These are phyloP conservation scores for Rubia peregrina DNA, from an alignment of 305 asterid genomes.

Conservation along the genomic window DNA sequence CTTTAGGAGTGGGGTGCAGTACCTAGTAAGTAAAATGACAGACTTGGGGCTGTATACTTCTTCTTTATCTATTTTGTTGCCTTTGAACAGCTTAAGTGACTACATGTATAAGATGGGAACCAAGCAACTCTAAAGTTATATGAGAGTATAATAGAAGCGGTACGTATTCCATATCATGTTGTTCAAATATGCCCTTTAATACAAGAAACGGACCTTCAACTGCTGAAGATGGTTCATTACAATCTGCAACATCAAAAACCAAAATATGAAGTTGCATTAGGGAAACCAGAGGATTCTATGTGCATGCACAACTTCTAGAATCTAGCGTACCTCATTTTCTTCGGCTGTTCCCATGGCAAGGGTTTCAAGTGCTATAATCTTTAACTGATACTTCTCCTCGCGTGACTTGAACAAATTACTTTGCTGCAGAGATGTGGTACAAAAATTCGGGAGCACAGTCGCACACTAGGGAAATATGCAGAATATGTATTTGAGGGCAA, in stretches of 20 bases:
- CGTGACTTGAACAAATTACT: slow-evolving; percentile 77
- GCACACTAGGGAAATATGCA: slow-evolving; percentile 3
- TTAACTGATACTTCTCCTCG: slow-evolving; percentile 90
- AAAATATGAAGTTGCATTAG: slow-evolving; percentile 7
- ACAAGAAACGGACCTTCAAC: slow-evolving; percentile 47
- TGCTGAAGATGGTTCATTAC: slow-evolving; percentile 62
- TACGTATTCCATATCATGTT: background rate
- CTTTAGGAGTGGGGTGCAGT: background rate
- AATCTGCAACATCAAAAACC: slow-evolving; percentile 36
- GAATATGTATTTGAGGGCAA: background rate
- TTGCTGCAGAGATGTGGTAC: slow-evolving; percentile 48
- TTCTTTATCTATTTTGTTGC: background rate
- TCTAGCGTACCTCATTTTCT: slow-evolving; percentile 53
- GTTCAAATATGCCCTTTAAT: slow-evolving; percentile 2
- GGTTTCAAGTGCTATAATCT: slow-evolving; percentile 89
- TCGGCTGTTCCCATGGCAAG: slow-evolving; percentile 77
- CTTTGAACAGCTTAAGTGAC: background rate
- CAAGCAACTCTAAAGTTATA: background rate
- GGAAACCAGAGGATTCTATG: slow-evolving; percentile 1
- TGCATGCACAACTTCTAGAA: background rate
- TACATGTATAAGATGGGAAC: background rate
- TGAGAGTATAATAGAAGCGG: background rate
- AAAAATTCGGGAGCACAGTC: slow-evolving; percentile 6
- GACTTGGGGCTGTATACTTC: background rate
- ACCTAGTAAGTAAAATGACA: background rate